Evolutionary conservation across 345 rosid genomes (phyloP).

Genomic region (Hibiscus tridactylites): DNA sequence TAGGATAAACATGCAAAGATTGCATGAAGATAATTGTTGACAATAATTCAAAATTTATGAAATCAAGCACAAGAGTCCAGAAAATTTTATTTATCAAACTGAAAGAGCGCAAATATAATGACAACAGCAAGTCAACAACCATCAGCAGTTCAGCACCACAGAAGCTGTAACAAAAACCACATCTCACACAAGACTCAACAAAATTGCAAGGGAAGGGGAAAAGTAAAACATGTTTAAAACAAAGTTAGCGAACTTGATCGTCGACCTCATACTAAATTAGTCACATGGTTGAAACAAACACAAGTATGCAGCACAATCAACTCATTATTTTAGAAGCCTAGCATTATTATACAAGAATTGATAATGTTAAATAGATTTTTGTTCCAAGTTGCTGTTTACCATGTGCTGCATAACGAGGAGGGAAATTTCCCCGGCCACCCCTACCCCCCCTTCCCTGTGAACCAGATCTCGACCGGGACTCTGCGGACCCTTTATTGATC

Average conservation of each 20-base stretch:
- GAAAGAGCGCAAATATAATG: neutral
- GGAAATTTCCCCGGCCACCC: slow-evolving; percentile 45
- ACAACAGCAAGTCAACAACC: too few relatives aligned
- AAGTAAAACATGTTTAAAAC: neutral
- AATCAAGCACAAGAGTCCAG: neutral
- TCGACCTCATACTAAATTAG: slow-evolving; percentile 4
- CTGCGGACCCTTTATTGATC: slow-evolving; percentile 60
- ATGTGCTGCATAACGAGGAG: slow-evolving; percentile 41
- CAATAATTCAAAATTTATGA: slow-evolving; percentile 6
- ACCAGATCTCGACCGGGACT: slow-evolving; percentile 64
- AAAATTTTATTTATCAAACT: neutral
- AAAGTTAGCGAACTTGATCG: neutral
- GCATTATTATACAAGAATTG: neutral
- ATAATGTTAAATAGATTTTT: neutral
- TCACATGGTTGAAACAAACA: slow-evolving; percentile 4
- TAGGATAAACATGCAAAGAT: slow-evolving; percentile 24
- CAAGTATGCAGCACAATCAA: slow-evolving; percentile 10
- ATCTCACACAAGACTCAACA: neutral
- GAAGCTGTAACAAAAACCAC: neutral
- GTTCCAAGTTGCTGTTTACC: slow-evolving; percentile 32
- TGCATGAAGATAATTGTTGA: slow-evolving; percentile 6
- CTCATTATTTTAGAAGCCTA: neutral
- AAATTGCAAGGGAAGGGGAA: neutral
- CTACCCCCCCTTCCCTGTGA: slow-evolving; percentile 52
- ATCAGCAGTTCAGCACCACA: too few relatives aligned